Evolutionary conservation across 768 basidiomycete species (phyloP).

Genomic region (Fistulinella prunicolor): DNA sequence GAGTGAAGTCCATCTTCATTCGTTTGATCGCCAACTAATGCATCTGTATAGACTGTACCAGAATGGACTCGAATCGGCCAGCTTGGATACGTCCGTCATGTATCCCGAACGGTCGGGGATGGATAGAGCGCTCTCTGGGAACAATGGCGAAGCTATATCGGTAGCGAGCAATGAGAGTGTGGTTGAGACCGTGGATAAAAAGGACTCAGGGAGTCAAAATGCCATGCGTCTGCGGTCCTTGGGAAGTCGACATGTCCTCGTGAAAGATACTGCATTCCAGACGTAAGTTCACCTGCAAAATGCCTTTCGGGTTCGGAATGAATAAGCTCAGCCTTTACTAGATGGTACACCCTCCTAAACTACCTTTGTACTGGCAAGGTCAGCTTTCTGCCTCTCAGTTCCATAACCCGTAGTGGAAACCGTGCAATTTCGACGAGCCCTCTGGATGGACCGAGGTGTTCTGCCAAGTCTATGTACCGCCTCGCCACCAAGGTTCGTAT

Average conservation of each 20-base stretch:
- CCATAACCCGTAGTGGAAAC: constrained; percentile 1
- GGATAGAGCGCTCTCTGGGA: neutral
- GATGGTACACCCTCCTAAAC: constrained; percentile 39
- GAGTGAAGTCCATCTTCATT: neutral
- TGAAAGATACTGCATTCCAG: constrained; percentile 29
- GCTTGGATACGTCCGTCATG: constrained; percentile 20
- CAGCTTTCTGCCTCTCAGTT: constrained; percentile 32
- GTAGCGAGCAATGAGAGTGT: constrained; percentile 7
- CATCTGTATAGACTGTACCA: constrained; percentile 9
- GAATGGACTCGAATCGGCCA: constrained; percentile 10
- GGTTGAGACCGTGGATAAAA: neutral
- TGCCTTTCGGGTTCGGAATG: neutral
- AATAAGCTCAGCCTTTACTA: constrained; percentile 4
- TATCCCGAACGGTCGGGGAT: constrained; percentile 6
- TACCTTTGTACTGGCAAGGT: constrained; percentile 39
- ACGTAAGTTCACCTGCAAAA: constrained; percentile 16
- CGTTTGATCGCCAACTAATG: neutral
- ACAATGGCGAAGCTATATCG: neutral
- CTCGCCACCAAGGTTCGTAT: constrained; percentile 37
- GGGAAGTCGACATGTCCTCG: constrained; percentile 23
- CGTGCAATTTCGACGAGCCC: constrained; percentile 1
- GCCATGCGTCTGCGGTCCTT: constrained; percentile 12
- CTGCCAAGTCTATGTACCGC: constrained; percentile 46
- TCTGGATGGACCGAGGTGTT: constrained; percentile 26
- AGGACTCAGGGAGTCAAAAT: neutral